Evolutionary conservation across 78 protist genomes (phyloP).

Genomic region (Dictyostelium citrinum): DNA sequence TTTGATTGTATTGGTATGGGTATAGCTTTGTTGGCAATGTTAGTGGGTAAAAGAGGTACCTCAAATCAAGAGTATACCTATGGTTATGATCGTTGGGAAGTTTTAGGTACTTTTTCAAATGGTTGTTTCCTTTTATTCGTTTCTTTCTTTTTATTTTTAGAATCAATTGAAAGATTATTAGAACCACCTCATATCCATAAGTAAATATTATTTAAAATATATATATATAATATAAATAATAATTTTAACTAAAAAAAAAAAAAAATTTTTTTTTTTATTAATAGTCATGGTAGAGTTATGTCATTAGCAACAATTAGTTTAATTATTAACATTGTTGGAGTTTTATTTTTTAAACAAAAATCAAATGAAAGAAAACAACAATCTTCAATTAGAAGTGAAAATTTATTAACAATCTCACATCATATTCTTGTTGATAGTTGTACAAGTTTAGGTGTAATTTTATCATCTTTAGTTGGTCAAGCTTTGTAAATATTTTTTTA

Average conservation of each 20-base stretch:
- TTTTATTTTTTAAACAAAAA: conserved; percentile 52
- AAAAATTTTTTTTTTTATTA: too few species aligned
- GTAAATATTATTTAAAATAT: background rate
- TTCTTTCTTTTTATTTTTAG: conserved; percentile 71
- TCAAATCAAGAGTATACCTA: conserved; percentile 47
- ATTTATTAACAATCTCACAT: conserved; percentile 28
- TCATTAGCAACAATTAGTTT: conserved; percentile 58
- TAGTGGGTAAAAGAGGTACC: conserved; percentile 42
- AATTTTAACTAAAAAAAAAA: too few species aligned
- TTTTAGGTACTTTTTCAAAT: conserved; percentile 69
- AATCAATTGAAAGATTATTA: conserved; percentile 67
- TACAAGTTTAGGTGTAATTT: conserved; percentile 78
- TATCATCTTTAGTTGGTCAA: conserved; percentile 50
- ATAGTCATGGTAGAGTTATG: conserved; percentile 72
- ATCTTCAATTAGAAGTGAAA: conserved; percentile 42
- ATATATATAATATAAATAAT: too few species aligned
- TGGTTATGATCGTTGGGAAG: conserved; percentile 82
- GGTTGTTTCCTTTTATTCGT: conserved; percentile 74
- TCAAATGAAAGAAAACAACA: conserved; percentile 17
- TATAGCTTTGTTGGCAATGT: conserved; percentile 41
- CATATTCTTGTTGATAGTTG: conserved; percentile 72
- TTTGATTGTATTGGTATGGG: conserved; percentile 74
- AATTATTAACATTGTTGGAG: conserved; percentile 42
- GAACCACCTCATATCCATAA: conserved; percentile 79
- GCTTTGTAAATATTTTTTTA: conserved; percentile 29